Evolutionary conservation across 2,329 filamentous ascomycete genomes (phyloP), one percentile per base, ranked within the genome.

Genomic region (Colletotrichum eleusines): DNA sequence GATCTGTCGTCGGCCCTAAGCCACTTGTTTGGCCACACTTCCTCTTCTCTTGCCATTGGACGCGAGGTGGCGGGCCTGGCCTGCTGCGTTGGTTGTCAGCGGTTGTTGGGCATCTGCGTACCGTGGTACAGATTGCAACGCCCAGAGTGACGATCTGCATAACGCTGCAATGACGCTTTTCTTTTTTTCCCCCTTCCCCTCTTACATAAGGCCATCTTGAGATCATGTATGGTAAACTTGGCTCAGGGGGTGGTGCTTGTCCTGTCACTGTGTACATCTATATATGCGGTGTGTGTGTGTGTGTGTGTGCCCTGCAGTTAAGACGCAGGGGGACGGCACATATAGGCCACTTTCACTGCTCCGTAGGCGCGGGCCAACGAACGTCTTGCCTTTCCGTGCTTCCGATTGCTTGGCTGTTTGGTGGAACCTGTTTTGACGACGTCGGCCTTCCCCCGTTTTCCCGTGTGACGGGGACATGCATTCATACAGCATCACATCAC

Each of bases 241-340:
- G 28, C 26, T 23, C 63, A 55, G 63, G 55, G 3, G 55, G 54
- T 38, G 38, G 40, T 3, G 14, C 48, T 28, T 50, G 11, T 20
- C 4, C 20, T 16, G 18, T 31, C 26, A 31, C 1, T 42, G 40
- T 7, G 16, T 38, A 1, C 18, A 6, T 26, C 42, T 42, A 16
- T 42, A 16, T 42, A 16, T 42, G 40, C 7, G 16, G 5, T 42
- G 14, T 23, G 61, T 59, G 42, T 28, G 53, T 46, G 31, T 53
- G 48, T 38, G 38, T 42, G 40, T 48, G 31, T 67, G 57, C 26
- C 58, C 71, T 69, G 71, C 50, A 72, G n/a, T 72, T 73, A 72
- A 72, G 44, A 69, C 23, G 69, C 71, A 73, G 64, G 71, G 71
- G 71, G 53, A 31, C 48, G 64, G 64, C 59, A 18, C 53, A 69